Percentiles rank a stretch among this genome's conserved stretches.
Evolutionary conservation across 768 basidiomycete species (phyloP).

Genomic region (Stropharia rugosoannulata): DNA sequence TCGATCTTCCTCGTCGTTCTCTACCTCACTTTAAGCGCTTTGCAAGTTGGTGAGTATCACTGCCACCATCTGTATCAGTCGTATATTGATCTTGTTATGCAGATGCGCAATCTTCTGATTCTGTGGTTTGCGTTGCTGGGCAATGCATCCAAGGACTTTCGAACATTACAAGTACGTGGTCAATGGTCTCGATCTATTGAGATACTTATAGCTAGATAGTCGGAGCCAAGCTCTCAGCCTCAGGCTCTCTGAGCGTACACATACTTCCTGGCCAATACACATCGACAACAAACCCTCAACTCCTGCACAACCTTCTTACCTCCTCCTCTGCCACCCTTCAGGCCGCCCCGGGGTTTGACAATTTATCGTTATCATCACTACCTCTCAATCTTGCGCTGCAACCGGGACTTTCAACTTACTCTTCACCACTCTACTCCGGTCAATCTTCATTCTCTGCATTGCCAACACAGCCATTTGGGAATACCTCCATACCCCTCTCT

Average conservation of each 20-base stretch:
- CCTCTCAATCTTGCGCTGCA: slow-evolving; percentile 68
- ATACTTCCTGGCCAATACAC: slow-evolving; percentile 80
- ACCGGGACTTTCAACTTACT: slow-evolving; percentile 68
- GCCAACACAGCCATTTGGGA: slow-evolving; percentile 45
- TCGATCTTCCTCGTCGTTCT: slow-evolving; percentile 30
- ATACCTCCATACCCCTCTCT: slow-evolving; percentile 48
- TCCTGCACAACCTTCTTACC: slow-evolving; percentile 67
- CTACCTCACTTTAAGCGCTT: slow-evolving; percentile 26
- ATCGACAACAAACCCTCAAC: slow-evolving; percentile 65
- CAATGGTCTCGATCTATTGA: not conserved
- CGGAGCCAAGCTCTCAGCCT: slow-evolving; percentile 62
- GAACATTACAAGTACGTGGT: slow-evolving; percentile 60
- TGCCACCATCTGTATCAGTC: not conserved
- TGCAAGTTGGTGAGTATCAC: slow-evolving; percentile 34
- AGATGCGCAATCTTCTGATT: slow-evolving; percentile 61
- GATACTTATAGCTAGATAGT: slow-evolving; percentile 39
- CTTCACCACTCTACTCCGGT: slow-evolving; percentile 63
- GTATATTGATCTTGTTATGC: slow-evolving; percentile 1
- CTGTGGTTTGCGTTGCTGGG: slow-evolving; percentile 82
- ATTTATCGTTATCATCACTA: slow-evolving; percentile 50
- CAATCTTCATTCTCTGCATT: slow-evolving; percentile 58
- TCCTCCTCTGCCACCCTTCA: slow-evolving; percentile 59
- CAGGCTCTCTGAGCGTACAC: slow-evolving; percentile 54
- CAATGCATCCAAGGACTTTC: slow-evolving; percentile 84
- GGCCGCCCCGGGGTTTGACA: slow-evolving; percentile 65